Percentiles rank a stretch among this genome's conserved stretches.
phyloP scores from a whole-genome alignment of 805 yeast species.

The Teunomyces panamensis region DNA sequence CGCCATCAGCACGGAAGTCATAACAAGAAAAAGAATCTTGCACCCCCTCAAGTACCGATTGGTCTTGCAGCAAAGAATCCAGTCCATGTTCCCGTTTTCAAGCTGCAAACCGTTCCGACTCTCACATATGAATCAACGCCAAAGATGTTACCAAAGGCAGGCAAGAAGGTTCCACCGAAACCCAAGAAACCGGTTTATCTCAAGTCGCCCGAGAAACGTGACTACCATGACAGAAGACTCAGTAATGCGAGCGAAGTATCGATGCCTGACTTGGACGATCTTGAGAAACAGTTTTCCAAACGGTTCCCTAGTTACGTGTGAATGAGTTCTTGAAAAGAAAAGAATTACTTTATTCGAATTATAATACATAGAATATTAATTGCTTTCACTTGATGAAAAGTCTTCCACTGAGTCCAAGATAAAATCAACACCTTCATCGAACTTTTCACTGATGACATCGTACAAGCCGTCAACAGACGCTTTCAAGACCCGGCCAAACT shows the following conservation, averaged over 20 bases:
- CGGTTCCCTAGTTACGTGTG: constrained; percentile 61
- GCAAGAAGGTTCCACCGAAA: constrained; percentile 54
- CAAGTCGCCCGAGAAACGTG: constrained; percentile 27
- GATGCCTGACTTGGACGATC: constrained; percentile 54
- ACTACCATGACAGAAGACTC: constrained; percentile 18
- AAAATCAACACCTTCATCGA: constrained; percentile 83
- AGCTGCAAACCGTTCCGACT: not conserved
- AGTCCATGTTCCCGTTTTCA: not conserved
- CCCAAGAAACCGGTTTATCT: constrained; percentile 63
- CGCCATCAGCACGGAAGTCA: not conserved
- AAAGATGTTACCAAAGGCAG: constrained; percentile 2
- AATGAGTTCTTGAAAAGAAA: not conserved
- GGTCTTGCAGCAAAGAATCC: constrained; percentile 21
- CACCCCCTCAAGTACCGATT: constrained; percentile 38
- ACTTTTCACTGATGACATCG: constrained; percentile 75
- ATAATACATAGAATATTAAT: constrained; percentile 5
- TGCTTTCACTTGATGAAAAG: constrained; percentile 18
- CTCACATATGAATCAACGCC: not conserved
- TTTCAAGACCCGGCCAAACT: constrained; percentile 84
- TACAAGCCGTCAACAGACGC: constrained; percentile 71
- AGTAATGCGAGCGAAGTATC: constrained; percentile 42
- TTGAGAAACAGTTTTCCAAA: constrained; percentile 55
- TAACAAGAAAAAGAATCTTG: constrained; percentile 5
- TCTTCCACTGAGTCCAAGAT: constrained; percentile 77
- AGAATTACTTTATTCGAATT: constrained; percentile 1